A percentile compares a stretch with the other conserved stretches of the same genome.
phyloP scores from a whole-genome alignment of 371 early-diverging fungal species.

The Saksenaea oblongispora region DNA sequence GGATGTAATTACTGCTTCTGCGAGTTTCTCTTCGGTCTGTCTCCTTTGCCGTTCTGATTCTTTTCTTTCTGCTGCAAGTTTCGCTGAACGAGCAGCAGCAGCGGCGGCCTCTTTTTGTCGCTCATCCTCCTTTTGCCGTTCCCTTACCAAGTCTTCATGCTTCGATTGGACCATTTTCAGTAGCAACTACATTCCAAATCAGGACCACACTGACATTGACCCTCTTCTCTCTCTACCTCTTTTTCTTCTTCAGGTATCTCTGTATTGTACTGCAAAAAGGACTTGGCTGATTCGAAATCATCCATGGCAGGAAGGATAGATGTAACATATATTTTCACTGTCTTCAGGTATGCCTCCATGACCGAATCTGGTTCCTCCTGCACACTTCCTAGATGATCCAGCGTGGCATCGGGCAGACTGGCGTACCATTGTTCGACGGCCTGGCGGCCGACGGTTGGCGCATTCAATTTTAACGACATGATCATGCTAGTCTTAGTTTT shows the following conservation, averaged over 20 bases:
- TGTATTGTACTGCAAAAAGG: conserved; percentile 43
- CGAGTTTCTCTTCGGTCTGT: conserved; percentile 1
- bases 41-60: conserved; percentile 11
- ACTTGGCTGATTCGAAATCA: conserved; percentile 41
- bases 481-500: conserved; percentile 20
- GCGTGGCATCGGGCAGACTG: conserved; percentile 24
- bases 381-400: conserved; percentile 17
- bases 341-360: conserved; percentile 21
- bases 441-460: conserved; percentile 29
- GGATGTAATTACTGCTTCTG: conserved; percentile 10
- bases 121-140: conserved; percentile 20
- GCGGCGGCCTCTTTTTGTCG: conserved; percentile 10
- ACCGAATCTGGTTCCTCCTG: conserved; percentile 17
- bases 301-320: conserved; percentile 30
- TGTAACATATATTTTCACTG: conserved; percentile 32
- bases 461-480: conserved; percentile 29
- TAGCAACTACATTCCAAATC: conserved; percentile 9
- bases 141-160: conserved; percentile 11
- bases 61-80: conserved; percentile 10
- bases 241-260: conserved; percentile 30
- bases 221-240: conserved; percentile 27
- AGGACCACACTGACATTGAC: background rate
- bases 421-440: conserved; percentile 41
- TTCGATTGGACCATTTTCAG: conserved; percentile 13
- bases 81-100: conserved; percentile 8